Percentiles rank a stretch among this genome's conserved stretches.
phyloP scores from a whole-genome alignment of 768 basidiomycete genomes.

The Boletus subcaerulescens region DNA sequence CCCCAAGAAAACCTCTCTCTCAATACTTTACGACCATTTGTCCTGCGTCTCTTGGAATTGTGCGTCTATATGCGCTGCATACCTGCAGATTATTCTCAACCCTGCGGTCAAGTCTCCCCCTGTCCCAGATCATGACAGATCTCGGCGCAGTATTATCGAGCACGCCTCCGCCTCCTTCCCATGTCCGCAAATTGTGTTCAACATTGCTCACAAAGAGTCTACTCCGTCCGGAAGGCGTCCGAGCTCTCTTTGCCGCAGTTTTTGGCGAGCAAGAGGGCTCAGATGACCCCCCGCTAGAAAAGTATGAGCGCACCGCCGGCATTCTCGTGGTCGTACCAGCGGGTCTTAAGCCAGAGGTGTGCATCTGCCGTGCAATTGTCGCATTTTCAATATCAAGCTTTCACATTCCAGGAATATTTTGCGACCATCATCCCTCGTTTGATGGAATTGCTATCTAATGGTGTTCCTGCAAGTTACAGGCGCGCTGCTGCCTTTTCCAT shows the following conservation, averaged over 20 bases:
- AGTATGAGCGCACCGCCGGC: conserved; percentile 68
- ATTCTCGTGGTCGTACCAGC: conserved; percentile 64
- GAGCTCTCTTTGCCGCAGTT: conserved; percentile 64
- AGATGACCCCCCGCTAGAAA: conserved; percentile 58
- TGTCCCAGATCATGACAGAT: conserved; percentile 62
- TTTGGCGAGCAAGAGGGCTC: conserved; percentile 58
- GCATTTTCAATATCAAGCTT: neutral
- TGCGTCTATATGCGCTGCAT: conserved; percentile 39
- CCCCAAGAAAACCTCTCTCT: conserved; percentile 38
- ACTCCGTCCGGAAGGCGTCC: conserved; percentile 65
- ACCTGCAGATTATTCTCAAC: conserved; percentile 7
- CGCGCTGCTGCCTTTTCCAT: conserved; percentile 67
- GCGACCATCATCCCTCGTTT: conserved; percentile 51
- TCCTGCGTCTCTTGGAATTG: conserved; percentile 60
- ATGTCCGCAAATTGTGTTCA: conserved; percentile 58
- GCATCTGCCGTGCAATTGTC: conserved; percentile 12
- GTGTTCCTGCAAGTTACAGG: conserved; percentile 39
- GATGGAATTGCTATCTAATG: conserved; percentile 44
- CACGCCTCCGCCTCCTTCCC: conserved; percentile 38
- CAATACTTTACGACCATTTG: conserved; percentile 47
- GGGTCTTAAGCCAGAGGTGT: conserved; percentile 52
- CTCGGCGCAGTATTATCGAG: conserved; percentile 59
- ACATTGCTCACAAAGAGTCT: conserved; percentile 70
- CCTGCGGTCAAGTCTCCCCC: conserved; percentile 45
- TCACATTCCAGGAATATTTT: conserved; percentile 56